A percentile compares a stretch with the other conserved stretches of the same genome.
Evolutionary conservation across 2,329 filamentous ascomycete genomes (phyloP).

Genomic region (Penicillium brevicompactum): DNA sequence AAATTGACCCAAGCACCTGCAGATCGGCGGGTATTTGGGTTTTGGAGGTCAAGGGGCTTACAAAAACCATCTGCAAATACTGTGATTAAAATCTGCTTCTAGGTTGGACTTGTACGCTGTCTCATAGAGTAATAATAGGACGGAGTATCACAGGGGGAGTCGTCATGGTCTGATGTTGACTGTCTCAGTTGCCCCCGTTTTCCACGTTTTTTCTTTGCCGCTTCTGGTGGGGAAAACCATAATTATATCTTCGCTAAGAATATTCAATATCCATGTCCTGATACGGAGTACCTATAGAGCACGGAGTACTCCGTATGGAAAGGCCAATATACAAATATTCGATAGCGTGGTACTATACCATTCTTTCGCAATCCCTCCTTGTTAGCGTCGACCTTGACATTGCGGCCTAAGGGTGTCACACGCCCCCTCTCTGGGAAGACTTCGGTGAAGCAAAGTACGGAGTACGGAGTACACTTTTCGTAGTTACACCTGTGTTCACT

Average conservation of each 20-base stretch:
- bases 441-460: slow-evolving; percentile 1
- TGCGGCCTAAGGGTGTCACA: slow-evolving; percentile 7
- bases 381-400: neutral
- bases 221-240: neutral
- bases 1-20: neutral
- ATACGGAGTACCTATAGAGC: too few species aligned
- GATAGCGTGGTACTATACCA: too few species aligned
- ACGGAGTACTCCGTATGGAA: too few species aligned
- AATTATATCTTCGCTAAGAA: neutral
- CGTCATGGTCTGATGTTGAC: slow-evolving; percentile 1
- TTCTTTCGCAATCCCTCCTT: too few species aligned
- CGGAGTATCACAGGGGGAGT: neutral
- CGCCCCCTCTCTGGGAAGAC: neutral
- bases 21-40: slow-evolving; percentile 7
- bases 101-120: neutral
- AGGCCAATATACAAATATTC: too few species aligned
- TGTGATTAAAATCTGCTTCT: neutral
- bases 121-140: neutral
- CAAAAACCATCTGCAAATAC: neutral
- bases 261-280: too few species aligned
- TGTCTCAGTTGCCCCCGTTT: slow-evolving; percentile 5
- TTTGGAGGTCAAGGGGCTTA: neutral
- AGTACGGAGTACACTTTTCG: neutral
- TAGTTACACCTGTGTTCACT: slow-evolving; percentile 4
- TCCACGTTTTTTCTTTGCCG: neutral